Evolutionary conservation across 495 filamentous ascomycete species (phyloP).

Genomic region (Articulospora tetracladia): DNA sequence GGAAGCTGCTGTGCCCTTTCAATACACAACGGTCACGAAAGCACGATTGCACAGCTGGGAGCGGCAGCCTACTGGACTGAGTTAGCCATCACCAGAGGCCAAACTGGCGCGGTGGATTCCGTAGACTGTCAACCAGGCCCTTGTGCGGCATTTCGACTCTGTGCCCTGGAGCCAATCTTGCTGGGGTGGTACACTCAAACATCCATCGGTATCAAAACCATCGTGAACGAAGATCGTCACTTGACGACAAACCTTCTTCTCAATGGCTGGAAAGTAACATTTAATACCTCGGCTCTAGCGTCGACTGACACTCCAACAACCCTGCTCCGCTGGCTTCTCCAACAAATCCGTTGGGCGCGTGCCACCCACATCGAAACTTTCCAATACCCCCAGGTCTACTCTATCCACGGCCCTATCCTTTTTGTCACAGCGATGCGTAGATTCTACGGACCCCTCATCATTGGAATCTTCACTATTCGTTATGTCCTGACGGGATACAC

Average conservation of each 20-base stretch:
- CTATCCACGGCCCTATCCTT: slow-evolving; percentile 30
- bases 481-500: slow-evolving; percentile 28
- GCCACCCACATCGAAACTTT: slow-evolving; percentile 34
- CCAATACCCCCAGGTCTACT: slow-evolving; percentile 32
- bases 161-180: slow-evolving; percentile 28
- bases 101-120: slow-evolving; percentile 17
- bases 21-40: slow-evolving; percentile 30
- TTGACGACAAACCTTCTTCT: slow-evolving; percentile 32
- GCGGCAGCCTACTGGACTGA: slow-evolving; percentile 33
- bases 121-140: slow-evolving; percentile 33
- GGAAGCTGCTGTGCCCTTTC: slow-evolving; percentile 30
- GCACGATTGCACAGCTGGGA: slow-evolving; percentile 27
- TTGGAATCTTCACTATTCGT: slow-evolving; percentile 25
- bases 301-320: slow-evolving; percentile 34
- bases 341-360: slow-evolving; percentile 34
- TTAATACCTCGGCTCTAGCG: slow-evolving; percentile 30
- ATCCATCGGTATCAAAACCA: slow-evolving; percentile 29
- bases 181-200: slow-evolving; percentile 33
- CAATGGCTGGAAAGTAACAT: slow-evolving; percentile 33
- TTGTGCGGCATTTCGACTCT: slow-evolving; percentile 29
- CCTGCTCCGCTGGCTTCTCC: slow-evolving; percentile 30
- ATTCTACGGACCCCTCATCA: slow-evolving; percentile 28
- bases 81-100: slow-evolving; percentile 30
- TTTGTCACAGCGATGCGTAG: slow-evolving; percentile 33
- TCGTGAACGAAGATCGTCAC: slow-evolving; percentile 35